Percentiles rank a stretch among this genome's conserved stretches.
phyloP scores from a whole-genome alignment of 768 basidiomycete species.

The Lactifluus hygrophoroides region DNA sequence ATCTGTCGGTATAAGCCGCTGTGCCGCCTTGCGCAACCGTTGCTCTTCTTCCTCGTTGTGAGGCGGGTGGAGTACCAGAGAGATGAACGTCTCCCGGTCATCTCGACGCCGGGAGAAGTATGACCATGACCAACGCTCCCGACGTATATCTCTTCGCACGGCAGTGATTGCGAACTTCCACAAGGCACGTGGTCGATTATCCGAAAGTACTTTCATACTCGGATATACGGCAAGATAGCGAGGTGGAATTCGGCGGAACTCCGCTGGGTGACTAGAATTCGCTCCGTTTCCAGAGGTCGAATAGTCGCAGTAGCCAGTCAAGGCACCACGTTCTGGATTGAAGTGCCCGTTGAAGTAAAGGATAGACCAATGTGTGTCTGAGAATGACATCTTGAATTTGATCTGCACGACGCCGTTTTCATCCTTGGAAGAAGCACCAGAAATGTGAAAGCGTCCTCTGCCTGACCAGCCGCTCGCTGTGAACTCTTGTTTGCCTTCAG shows the following conservation, averaged over 20 bases:
- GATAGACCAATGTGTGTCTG: not conserved
- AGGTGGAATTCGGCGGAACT: slow-evolving; percentile 24
- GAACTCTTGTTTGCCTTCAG: slow-evolving; percentile 1
- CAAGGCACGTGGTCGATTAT: slow-evolving; percentile 24
- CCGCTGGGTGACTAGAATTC: slow-evolving; percentile 3
- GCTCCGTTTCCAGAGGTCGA: not conserved
- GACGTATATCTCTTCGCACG: slow-evolving; percentile 21
- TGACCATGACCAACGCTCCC: slow-evolving; percentile 25
- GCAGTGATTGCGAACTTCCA: slow-evolving; percentile 28
- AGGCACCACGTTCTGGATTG: slow-evolving; percentile 1
- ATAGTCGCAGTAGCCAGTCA: slow-evolving; percentile 3
- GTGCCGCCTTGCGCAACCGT: slow-evolving; percentile 16
- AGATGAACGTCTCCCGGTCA: slow-evolving; percentile 22
- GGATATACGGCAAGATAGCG: slow-evolving; percentile 24
- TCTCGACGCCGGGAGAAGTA: slow-evolving; percentile 27
- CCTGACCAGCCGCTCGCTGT: slow-evolving; percentile 9
- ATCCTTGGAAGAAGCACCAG: slow-evolving; percentile 15
- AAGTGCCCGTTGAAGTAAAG: slow-evolving; percentile 5
- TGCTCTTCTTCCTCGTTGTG: slow-evolving; percentile 17
- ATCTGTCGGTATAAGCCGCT: slow-evolving; percentile 23
- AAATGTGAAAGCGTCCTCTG: slow-evolving; percentile 15
- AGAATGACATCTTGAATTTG: slow-evolving; percentile 17
- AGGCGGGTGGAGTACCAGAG: slow-evolving; percentile 24
- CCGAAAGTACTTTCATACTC: slow-evolving; percentile 20
- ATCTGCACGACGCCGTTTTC: slow-evolving; percentile 13